These are phyloP conservation scores for Talaromyces thailandensis DNA, from an alignment of 495 filamentous ascomycete genomes.

Conservation along the genomic window DNA sequence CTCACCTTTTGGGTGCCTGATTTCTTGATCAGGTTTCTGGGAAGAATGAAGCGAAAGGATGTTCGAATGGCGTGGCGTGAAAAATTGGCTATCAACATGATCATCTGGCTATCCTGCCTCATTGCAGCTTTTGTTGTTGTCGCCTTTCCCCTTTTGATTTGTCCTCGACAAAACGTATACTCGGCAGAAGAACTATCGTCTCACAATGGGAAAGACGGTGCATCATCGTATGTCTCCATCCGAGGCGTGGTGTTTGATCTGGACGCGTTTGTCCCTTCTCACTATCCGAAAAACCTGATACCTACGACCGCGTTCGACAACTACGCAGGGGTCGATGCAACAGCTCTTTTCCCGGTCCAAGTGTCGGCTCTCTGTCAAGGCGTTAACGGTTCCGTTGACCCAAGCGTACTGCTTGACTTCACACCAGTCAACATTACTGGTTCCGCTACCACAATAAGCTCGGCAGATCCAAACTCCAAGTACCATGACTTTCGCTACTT, in stretches of 20 bases:
- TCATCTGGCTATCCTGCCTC: constrained; percentile 86
- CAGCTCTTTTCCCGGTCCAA: constrained; percentile 84
- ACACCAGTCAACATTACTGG: constrained; percentile 65
- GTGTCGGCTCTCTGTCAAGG: constrained; percentile 88
- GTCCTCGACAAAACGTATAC: constrained; percentile 83
- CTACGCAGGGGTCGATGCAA: constrained; percentile 83
- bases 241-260: constrained; percentile 87
- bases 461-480: constrained; percentile 58
- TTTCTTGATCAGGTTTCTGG: constrained; percentile 67
- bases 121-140: constrained; percentile 82
- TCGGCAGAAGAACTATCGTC: constrained; percentile 66
- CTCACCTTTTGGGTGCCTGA: constrained; percentile 86
- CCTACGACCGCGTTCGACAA: constrained; percentile 54
- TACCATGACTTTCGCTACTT: constrained; percentile 93
- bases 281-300: constrained; percentile 70
- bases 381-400: constrained; percentile 53
- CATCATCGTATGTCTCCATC: constrained; percentile 62
- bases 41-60: constrained; percentile 86
- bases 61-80: constrained; percentile 93
- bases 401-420: constrained; percentile 73
- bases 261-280: constrained; percentile 58
- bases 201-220: constrained; percentile 63
- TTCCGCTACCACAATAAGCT: constrained; percentile 51
- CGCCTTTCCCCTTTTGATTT: constrained; percentile 78
- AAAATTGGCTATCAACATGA: constrained; percentile 94